Evolutionary conservation across 148 eudicot species (phyloP), one percentile per base, ranked within the genome.

Genomic region (Rhododendron griersonianum): DNA sequence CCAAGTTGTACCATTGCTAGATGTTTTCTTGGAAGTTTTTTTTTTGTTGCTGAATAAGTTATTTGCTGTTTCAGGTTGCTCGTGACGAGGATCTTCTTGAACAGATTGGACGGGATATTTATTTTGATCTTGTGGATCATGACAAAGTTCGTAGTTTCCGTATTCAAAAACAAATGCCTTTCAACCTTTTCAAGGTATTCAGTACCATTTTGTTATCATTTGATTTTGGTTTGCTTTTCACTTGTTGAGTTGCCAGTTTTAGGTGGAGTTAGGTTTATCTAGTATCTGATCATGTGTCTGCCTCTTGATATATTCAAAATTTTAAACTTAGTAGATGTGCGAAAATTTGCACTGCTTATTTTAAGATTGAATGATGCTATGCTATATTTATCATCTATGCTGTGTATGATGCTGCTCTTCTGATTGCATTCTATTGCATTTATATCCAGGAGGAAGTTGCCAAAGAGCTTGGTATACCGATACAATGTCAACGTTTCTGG

Each of bases 101-200:
- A 78, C 98, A 95, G 90, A 92, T 95, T 79, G 98, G 98, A 59
- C 90, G 85, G 82, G 95, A 94, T 86, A 86, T 95, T 80, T 91
- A 92, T 88, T 95, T 95, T 91, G 98, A 95, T 92, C 96, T 95
- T 85, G 98, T 95, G 53, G 96, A 95, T 86, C 98, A 95, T 89
- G 98, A 95, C 57, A 94, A 92, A 91, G 96, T 93, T 82, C 91
- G 87, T 39, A 91, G 91, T 84, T 95, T 95, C 78, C 93, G 98
- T 28, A 88, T 95, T 75, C 98, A 94, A 90, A 95, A 93, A 87
- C 98, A 93, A 90, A 90, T 76, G 87, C 91, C 93, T 77, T 95
- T 95, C 78, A 91, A 81, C 87, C 87, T 84, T 86, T 95, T 95
- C 90, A 95, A 95, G 98, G 98, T 95, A 91, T 71, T 4, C 18